These are phyloP conservation scores for Hypoxylon sp. DNA, from an alignment of 2,329 filamentous ascomycete species.

Conservation along the genomic window DNA sequence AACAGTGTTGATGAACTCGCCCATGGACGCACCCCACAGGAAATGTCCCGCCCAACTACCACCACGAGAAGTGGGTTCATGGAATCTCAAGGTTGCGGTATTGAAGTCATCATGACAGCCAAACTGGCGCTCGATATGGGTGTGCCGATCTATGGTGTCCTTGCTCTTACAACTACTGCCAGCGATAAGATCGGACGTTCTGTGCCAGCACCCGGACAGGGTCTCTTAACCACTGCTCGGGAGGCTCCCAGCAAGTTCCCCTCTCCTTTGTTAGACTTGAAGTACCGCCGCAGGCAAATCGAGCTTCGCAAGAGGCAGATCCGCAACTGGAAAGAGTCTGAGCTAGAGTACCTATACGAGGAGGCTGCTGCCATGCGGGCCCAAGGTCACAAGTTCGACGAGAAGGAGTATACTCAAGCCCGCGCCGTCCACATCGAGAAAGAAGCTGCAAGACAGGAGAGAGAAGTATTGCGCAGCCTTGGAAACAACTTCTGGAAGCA, in stretches of 20 bases:
- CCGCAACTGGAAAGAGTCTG: constrained; percentile 95
- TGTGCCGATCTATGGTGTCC: constrained; percentile 94
- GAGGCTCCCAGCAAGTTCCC: constrained; percentile 93
- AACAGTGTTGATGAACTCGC: constrained; percentile 97
- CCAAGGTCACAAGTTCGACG: constrained; percentile 81
- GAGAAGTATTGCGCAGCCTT: constrained; percentile 90
- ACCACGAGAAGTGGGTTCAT: constrained; percentile 98
- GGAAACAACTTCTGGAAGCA: constrained; percentile 99
- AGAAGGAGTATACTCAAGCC: constrained; percentile 87
- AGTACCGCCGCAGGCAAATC: constrained; percentile 95
- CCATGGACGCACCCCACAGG: constrained; percentile 92
- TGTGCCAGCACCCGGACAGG: constrained; percentile 94
- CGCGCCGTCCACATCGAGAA: constrained; percentile 88
- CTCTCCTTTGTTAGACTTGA: constrained; percentile 95
- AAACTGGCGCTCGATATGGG: constrained; percentile 98
- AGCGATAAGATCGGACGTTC: constrained; percentile 99
- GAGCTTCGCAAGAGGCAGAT: constrained; percentile 95
- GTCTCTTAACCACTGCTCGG: constrained; percentile 94
- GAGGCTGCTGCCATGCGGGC: constrained; percentile 93
- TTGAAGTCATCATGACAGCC: constrained; percentile 98
- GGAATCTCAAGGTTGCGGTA: constrained; percentile 98
- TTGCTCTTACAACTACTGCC: constrained; percentile 94
- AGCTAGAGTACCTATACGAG: constrained; percentile 92
- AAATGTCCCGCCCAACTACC: constrained; percentile 98
- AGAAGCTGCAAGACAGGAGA: constrained; percentile 90